A percentile compares a stretch with the other conserved stretches of the same genome.
phyloP scores from a whole-genome alignment of 1,284 basidiomycete species.

The Rhodotorula sp. region DNA sequence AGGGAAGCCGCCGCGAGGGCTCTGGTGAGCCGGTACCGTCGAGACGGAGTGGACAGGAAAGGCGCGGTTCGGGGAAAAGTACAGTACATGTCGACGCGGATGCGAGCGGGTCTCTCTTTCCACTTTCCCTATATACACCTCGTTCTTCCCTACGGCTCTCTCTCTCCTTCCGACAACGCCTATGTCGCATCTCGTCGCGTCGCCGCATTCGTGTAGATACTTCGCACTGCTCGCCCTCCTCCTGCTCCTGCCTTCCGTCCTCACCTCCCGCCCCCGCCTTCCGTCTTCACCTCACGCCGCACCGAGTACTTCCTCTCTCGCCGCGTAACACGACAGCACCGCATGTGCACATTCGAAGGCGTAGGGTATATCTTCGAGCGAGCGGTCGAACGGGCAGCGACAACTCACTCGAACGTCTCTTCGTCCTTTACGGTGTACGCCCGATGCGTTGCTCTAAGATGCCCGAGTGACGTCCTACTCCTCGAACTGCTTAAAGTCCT shows the following conservation, averaged over 20 bases:
- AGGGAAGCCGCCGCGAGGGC: conserved; percentile 4
- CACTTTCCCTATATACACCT: not conserved
- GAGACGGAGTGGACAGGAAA: not conserved
- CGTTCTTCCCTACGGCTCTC: not conserved
- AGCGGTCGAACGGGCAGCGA: too few relatives aligned
- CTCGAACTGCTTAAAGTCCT: conserved; percentile 29
- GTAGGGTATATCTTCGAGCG: too few relatives aligned
- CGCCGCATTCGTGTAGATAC: not conserved
- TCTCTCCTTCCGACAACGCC: not conserved
- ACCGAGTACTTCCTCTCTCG: not conserved
- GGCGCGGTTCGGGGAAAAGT: too few relatives aligned
- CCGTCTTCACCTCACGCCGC: not conserved
- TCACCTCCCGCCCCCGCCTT: not conserved
- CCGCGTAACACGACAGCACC: not conserved
- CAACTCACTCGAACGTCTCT: too few relatives aligned
- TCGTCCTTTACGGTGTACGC: too few relatives aligned
- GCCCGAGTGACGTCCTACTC: too few relatives aligned
- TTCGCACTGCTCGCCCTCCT: not conserved
- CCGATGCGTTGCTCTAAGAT: too few relatives aligned
- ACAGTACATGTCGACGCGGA: too few relatives aligned
- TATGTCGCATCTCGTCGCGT: not conserved
- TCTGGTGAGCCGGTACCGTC: conserved; percentile 4
- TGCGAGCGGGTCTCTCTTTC: not conserved
- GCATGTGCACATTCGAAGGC: too few relatives aligned
- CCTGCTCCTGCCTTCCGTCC: not conserved